Conservation (phyloP, 1,139 yeast species). For the Hemisphaericaspora xylofermentans region DNA sequence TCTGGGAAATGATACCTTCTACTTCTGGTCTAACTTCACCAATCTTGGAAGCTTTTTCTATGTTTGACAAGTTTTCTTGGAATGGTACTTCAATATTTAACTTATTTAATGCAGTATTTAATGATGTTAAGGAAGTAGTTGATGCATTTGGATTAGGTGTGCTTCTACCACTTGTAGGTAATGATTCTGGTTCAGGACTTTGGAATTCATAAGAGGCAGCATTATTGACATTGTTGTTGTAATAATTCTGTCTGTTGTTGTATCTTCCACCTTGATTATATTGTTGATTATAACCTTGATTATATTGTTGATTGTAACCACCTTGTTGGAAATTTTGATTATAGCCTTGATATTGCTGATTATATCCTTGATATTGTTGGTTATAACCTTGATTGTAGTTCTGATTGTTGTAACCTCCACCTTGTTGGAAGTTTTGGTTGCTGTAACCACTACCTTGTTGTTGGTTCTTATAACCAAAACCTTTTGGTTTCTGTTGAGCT, state of each 20-base stretch:
- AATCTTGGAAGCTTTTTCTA: slow-evolving; percentile 58
- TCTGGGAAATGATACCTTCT: slow-evolving; percentile 50
- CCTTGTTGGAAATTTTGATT: slow-evolving; percentile 8
- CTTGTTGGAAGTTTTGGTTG: not conserved
- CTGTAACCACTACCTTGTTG: slow-evolving; percentile 2
- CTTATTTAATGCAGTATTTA: slow-evolving; percentile 68
- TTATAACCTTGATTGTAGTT: slow-evolving; percentile 11
- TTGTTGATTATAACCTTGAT: slow-evolving; percentile 1
- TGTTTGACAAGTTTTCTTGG: slow-evolving; percentile 53
- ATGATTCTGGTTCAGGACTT: slow-evolving; percentile 22
- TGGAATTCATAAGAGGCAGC: slow-evolving; percentile 2
- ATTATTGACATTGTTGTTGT: slow-evolving; percentile 5
- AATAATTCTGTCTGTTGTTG: slow-evolving; percentile 3
- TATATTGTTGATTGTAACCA: slow-evolving; percentile 9
- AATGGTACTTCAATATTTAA: slow-evolving; percentile 64
- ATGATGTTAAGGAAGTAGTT: slow-evolving; percentile 68
- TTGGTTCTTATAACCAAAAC: slow-evolving; percentile 23
- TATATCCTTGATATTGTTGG: slow-evolving; percentile 10
- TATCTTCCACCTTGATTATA: slow-evolving; percentile 3
- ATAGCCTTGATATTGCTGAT: slow-evolving; percentile 12
- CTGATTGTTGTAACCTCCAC: slow-evolving; percentile 12
- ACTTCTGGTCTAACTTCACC: slow-evolving; percentile 67
- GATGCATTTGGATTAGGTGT: slow-evolving; percentile 47
- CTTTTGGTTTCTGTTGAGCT: slow-evolving; percentile 22
- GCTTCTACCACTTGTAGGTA: slow-evolving; percentile 42